Base-by-base conservation (phyloP, 139 green algal genomes). In the Axilococcus clingmanii region DNA sequence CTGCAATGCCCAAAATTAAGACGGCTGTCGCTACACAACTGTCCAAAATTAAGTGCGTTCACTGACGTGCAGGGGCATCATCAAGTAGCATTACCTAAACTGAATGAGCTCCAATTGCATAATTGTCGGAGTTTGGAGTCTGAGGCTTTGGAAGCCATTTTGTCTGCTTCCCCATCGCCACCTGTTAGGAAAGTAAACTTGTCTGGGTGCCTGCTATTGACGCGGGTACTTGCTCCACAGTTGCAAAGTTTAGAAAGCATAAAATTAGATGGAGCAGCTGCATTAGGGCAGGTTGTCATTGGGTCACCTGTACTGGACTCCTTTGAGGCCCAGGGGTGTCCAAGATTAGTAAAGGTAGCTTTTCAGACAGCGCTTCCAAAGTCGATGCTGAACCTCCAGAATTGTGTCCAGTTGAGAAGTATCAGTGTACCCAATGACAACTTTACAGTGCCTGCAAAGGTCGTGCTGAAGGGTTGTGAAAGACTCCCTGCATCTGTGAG, bases 41-140 rank as follows among this genome's bases (percentile, higher is more conserved):
- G n/a, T n/a, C n/a, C n/a, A n/a, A n/a, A n/a, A n/a, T n/a, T n/a
- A n/a, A n/a, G n/a, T n/a, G n/a, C n/a, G n/a, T n/a, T n/a, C n/a
- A n/a, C n/a, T n/a, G n/a, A n/a, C n/a, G n/a, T n/a, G n/a, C n/a
- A n/a, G n/a, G n/a, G n/a, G n/a, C n/a, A n/a, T n/a, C n/a, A n/a
- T n/a, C n/a, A n/a, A n/a, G n/a, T n/a, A n/a, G 48, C 7, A 22
- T 49, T 25, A 6, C 48, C 20, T n/a, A 28, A 4, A 14, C 25
- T 57, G 25, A 11, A 25, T 16, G 48, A 57, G 11, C 6, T 57
- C 24, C 38, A 57, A 25, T 40, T 57, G 24, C 40, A 42, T 37
- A 28, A 28, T 28, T 48, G 23, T 7, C 48, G 48, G 22, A 11
- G 7, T 24, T 28, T 57, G 48, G 8, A 36, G 23, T 5, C 23